Percentiles rank a stretch among this genome's conserved stretches.
phyloP scores from a whole-genome alignment of 352 stramenopile species.

The Elongisporangium anandrum region DNA sequence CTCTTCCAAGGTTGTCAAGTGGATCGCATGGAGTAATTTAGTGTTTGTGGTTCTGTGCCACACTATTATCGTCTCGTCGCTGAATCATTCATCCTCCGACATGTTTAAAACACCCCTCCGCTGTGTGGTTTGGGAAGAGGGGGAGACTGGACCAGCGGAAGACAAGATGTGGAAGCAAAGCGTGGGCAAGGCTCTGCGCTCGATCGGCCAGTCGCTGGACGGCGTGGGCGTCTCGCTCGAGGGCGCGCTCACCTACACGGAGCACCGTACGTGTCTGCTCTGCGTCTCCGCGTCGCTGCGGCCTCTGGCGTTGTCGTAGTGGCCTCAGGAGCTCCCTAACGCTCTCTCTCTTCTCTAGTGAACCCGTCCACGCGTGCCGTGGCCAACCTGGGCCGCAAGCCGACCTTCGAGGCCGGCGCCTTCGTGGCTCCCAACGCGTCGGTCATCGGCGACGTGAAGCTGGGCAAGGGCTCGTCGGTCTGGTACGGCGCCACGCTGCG shows the following conservation, averaged over 20 bases:
- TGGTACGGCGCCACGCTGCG: constrained; percentile 92
- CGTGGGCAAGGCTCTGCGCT: constrained; percentile 79
- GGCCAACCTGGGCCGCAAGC: constrained; percentile 60
- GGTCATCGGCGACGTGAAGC: constrained; percentile 91
- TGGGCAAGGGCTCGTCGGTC: constrained; percentile 88
- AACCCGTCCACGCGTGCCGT: constrained; percentile 81
- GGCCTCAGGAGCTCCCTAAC: neutral
- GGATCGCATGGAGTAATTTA: neutral
- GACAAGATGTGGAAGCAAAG: constrained; percentile 57
- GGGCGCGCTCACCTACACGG: constrained; percentile 78
- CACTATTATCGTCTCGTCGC: neutral
- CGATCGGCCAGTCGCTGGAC: constrained; percentile 82
- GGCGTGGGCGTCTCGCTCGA: constrained; percentile 80
- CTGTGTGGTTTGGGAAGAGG: neutral
- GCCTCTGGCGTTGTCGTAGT: too few relatives aligned
- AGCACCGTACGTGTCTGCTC: constrained; percentile 66
- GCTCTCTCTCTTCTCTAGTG: constrained; percentile 28
- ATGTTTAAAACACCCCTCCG: constrained; percentile 3
- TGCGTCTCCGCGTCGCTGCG: neutral
- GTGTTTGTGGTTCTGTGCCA: neutral
- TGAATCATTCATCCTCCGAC: neutral
- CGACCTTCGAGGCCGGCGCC: constrained; percentile 42
- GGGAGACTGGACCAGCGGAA: constrained; percentile 15
- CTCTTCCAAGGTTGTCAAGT: constrained; percentile 2
- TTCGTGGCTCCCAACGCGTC: constrained; percentile 92